A percentile compares a stretch with the other conserved stretches of the same genome.
phyloP scores from a whole-genome alignment of 2,329 filamentous ascomycete genomes.

The Endothia cerciana region DNA sequence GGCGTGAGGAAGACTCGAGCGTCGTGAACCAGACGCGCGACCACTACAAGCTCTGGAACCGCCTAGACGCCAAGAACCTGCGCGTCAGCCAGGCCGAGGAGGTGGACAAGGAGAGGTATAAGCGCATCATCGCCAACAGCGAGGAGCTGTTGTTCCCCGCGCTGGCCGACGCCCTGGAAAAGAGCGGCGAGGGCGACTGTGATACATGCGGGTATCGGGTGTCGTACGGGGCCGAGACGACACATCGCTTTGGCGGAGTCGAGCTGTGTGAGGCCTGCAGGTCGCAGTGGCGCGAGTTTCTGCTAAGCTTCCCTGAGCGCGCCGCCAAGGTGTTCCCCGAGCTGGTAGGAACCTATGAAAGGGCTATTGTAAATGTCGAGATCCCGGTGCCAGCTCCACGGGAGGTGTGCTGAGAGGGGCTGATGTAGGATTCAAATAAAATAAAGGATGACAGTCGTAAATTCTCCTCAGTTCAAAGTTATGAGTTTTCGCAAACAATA shows the following conservation, averaged over 20 bases:
- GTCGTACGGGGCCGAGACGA: conserved; percentile 27
- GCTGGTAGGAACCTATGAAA: neutral
- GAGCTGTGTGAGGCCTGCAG: conserved; percentile 23
- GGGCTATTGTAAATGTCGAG: neutral
- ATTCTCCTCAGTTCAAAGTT: too few species aligned
- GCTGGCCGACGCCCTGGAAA: conserved; percentile 27
- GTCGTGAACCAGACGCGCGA: conserved; percentile 33
- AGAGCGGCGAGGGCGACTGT: conserved; percentile 25
- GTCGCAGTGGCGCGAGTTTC: neutral
- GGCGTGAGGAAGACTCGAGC: conserved; percentile 33
- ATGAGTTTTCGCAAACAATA: too few species aligned
- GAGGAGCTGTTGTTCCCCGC: conserved; percentile 31
- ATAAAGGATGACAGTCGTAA: neutral
- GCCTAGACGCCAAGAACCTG: conserved; percentile 17
- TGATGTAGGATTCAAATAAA: too few species aligned
- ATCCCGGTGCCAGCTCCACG: neutral
- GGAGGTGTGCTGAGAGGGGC: neutral
- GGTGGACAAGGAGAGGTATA: conserved; percentile 20
- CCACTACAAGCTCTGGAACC: conserved; percentile 41
- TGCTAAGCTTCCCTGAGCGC: conserved; percentile 4
- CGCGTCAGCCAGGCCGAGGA: neutral
- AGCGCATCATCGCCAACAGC: conserved; percentile 18
- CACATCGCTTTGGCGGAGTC: conserved; percentile 30
- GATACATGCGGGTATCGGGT: conserved; percentile 21
- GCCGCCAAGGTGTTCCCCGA: conserved; percentile 4